phyloP scores from a whole-genome alignment of 202 grass and related monocot genomes.

The Alloteropsis angusta region DNA sequence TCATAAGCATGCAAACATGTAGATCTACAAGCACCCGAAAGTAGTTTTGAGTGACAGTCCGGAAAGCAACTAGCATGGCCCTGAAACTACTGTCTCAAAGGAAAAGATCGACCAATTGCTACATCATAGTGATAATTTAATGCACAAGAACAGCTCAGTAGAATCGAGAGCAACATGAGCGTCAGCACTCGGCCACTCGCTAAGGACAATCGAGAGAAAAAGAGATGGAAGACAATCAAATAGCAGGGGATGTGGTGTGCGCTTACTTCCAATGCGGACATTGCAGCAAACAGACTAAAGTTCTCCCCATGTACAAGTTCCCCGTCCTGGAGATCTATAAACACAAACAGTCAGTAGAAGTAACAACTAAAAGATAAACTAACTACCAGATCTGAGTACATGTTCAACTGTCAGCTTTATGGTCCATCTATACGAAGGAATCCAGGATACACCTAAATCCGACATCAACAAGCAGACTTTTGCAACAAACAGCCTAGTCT shows the following conservation, averaged over 20 bases:
- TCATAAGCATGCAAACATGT: neutral
- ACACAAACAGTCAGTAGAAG: conserved; percentile 2
- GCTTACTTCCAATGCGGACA: conserved; percentile 96
- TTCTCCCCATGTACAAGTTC: conserved; percentile 93
- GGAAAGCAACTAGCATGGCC: neutral
- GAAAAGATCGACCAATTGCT: neutral
- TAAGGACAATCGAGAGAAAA: neutral
- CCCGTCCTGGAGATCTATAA: conserved; percentile 76
- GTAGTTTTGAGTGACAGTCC: neutral
- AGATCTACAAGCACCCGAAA: neutral
- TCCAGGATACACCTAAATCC: neutral
- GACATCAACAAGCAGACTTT: conserved; percentile 7
- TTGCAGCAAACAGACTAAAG: conserved; percentile 95
- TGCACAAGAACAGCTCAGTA: neutral
- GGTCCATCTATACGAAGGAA: neutral
- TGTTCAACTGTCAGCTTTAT: neutral
- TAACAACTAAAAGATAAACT: conserved; percentile 2
- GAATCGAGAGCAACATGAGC: conserved; percentile 14
- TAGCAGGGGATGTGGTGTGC: neutral
- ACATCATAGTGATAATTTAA: neutral
- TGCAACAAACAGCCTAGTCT: neutral
- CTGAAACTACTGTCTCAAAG: neutral
- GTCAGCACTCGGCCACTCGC: neutral
- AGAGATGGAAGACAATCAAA: neutral
- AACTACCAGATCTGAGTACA: neutral